These are phyloP conservation scores for Aspergillus taichungensis DNA, from an alignment of 495 filamentous ascomycete genomes.

Conservation along the genomic window DNA sequence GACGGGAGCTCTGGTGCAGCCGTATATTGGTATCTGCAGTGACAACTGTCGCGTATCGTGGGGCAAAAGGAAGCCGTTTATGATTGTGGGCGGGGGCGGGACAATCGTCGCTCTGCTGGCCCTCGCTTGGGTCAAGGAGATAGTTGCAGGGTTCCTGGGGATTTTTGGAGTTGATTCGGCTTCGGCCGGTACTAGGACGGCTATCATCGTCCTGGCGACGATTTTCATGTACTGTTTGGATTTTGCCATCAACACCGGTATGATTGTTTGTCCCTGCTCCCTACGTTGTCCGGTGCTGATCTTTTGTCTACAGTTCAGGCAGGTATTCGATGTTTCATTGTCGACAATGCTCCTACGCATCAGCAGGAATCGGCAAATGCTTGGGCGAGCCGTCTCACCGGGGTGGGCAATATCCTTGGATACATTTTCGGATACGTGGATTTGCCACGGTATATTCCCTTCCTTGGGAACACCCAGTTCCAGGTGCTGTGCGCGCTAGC, in stretches of 20 bases:
- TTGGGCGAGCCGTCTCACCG: conserved; percentile 73
- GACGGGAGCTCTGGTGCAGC: conserved; percentile 79
- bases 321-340: conserved; percentile 78
- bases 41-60: conserved; percentile 73
- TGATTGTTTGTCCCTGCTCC: conserved; percentile 12
- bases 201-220: conserved; percentile 65
- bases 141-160: conserved; percentile 58
- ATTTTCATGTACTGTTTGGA: conserved; percentile 77
- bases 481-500: conserved; percentile 81
- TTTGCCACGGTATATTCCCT: conserved; percentile 60
- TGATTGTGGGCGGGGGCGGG: conserved; percentile 63
- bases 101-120: conserved; percentile 65
- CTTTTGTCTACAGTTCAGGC: conserved; percentile 58
- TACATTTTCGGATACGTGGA: conserved; percentile 76
- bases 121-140: conserved; percentile 75
- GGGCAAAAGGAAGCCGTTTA: conserved; percentile 86
- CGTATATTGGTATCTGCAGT: conserved; percentile 86
- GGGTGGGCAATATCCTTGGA: conserved; percentile 78
- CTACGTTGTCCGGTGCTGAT: neutral
- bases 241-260: conserved; percentile 88
- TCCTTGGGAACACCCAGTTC: conserved; percentile 78
- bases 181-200: conserved; percentile 49
- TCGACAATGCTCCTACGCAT: conserved; percentile 80
- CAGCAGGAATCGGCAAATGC: conserved; percentile 86
- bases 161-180: conserved; percentile 61